A percentile compares a stretch with the other conserved stretches of the same genome.
phyloP scores from a whole-genome alignment of 306 rosid genomes.

The Fagus sylvatica region DNA sequence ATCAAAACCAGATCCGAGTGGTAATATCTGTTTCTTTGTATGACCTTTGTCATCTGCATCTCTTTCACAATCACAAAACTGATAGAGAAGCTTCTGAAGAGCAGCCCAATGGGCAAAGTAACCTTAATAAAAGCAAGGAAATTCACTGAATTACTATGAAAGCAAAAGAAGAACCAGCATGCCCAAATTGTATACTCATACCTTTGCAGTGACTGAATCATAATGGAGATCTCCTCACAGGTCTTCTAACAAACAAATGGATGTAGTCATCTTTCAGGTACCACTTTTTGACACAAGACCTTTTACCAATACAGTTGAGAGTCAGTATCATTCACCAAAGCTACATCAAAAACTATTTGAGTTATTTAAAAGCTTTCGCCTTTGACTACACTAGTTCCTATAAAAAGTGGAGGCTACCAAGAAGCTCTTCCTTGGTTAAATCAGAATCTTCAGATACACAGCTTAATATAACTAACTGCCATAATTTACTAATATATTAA shows the following conservation, averaged over 20 bases:
- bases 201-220: slow-evolving; percentile 21
- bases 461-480: no score
- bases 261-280: slow-evolving; percentile 90
- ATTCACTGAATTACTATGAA: slow-evolving; percentile 11
- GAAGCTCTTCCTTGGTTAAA: no score
- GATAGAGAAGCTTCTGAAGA: slow-evolving; percentile 64
- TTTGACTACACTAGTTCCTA: no score
- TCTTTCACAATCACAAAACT: slow-evolving; percentile 65
- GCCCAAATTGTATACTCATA: slow-evolving; percentile 6
- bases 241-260: slow-evolving; percentile 82
- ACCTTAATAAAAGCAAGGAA: slow-evolving; percentile 39
- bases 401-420: no score
- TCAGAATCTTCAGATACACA: no score
- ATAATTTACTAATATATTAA: no score
- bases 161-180: slow-evolving; percentile 8
- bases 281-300: slow-evolving; percentile 94
- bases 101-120: slow-evolving; percentile 94
- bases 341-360: background rate
- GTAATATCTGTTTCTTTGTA: slow-evolving; percentile 50
- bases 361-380: no score
- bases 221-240: slow-evolving; percentile 93
- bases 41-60: slow-evolving; percentile 26
- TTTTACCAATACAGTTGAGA: slow-evolving; percentile 27
- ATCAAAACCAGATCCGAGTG: slow-evolving; percentile 94
- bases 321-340: slow-evolving; percentile 17